Percentiles rank a stretch among this genome's conserved stretches.
These are phyloP conservation scores for Pisolithus tinctorius DNA, from an alignment of 768 basidiomycete genomes.

Conservation along the genomic window DNA sequence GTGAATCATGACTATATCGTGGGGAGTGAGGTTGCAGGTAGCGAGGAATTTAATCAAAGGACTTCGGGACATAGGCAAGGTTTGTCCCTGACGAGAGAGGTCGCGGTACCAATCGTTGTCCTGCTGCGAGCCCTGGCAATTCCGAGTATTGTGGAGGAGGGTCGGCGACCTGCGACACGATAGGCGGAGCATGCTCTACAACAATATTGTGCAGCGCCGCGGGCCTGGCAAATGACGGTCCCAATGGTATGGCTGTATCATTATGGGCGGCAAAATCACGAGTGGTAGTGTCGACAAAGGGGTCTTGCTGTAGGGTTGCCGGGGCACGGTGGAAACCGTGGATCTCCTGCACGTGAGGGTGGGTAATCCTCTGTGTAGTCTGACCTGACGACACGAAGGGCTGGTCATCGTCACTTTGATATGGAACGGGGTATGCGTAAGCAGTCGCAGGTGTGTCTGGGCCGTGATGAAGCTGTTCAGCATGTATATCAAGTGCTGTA, in stretches of 20 bases:
- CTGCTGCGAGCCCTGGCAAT: conserved; percentile 28
- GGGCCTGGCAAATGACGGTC: too few species aligned
- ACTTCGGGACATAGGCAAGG: conserved; percentile 9
- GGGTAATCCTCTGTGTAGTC: conserved; percentile 1
- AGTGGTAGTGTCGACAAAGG: conserved; percentile 13
- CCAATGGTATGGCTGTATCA: conserved; percentile 15
- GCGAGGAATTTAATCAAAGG: conserved; percentile 2
- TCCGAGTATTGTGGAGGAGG: too few species aligned
- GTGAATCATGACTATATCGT: conserved; percentile 1
- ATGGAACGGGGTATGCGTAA: conserved; percentile 29
- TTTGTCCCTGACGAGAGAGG: conserved; percentile 9
- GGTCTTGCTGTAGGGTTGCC: too few species aligned
- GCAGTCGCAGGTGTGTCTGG: conserved; percentile 25
- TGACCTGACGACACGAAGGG: conserved; percentile 16
- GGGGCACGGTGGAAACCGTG: conserved; percentile 9
- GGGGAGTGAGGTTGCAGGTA: conserved; percentile 7
- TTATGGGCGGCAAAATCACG: conserved; percentile 14
- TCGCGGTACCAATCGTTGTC: conserved; percentile 2
- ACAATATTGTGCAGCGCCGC: too few species aligned
- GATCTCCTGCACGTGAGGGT: conserved; percentile 1
- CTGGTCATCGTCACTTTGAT: conserved; percentile 16
- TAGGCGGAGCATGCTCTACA: too few species aligned
- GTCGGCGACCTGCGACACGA: too few species aligned
- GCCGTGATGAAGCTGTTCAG: conserved; percentile 24
- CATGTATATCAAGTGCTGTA: conserved; percentile 22